Evolutionary conservation across 2,329 filamentous ascomycete genomes (phyloP), one percentile per base, ranked within the genome.

Genomic region (Penicillium sp.): DNA sequence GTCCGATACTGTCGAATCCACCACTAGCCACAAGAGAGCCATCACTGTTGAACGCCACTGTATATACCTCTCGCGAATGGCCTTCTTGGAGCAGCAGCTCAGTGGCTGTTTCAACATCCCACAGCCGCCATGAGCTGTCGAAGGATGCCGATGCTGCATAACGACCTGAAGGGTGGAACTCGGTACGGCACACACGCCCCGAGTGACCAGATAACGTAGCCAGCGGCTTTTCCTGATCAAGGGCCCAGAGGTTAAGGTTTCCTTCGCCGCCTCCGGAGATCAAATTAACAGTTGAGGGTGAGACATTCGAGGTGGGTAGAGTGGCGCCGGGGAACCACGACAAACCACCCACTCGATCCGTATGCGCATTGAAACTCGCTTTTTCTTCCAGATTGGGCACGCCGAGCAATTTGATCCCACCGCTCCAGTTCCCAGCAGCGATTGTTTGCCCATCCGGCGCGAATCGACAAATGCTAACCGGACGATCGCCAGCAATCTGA

Each of bases 91-190:
- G 76, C 1, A 95, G 76, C 2, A 97, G 72, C 64, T 97, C 90
- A 2, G 84, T 84, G 0, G 83, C 87, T 0, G 85, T 93, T 58
- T 88, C 83, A 0, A 97, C 82, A 65, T 97, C 91, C 91, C 93
- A 98, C 31, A 98, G 75, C 39, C 91, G 82, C 93, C 93, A 98
- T 0, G 93, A 95, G 2, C 89, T 95, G 65, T 98, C 93, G 62
- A 93, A 93, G 0, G 89, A 95, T 6, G 93, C 93, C 1, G 90
- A 95, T 5, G 91, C 93, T 6, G 97, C 75, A 63, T 91, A 97
- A 54, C 79, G 79, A 3, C 91, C 91, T 0, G 88, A 95, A 0
- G 93, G 93, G 59, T 98, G 93, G 63, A 97, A 95, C 52, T 95
- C 93, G 12, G 95, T 85, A 49, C 91, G 82, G 61, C 89, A 95